These are phyloP conservation scores for Gossypium rotundifolium DNA, from an alignment of 345 rosid genomes.

Conservation along the genomic window DNA sequence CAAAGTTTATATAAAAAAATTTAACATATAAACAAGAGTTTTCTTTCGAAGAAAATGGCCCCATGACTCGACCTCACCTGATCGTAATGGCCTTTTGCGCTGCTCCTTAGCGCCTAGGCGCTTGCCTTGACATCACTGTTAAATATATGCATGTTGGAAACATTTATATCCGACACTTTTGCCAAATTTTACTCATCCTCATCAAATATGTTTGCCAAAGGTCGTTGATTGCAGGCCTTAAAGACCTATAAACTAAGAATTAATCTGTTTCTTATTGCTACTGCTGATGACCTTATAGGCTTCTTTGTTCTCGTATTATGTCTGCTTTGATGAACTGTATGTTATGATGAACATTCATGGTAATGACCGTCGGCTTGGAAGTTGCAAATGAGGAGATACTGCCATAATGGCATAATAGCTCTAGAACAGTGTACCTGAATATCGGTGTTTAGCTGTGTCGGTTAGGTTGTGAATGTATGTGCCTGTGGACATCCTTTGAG, in stretches of 20 bases:
- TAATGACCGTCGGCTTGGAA: background rate
- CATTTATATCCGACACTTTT: background rate
- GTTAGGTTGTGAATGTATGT: background rate
- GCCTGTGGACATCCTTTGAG: background rate
- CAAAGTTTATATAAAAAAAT: background rate
- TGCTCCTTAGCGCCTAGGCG: too few species aligned
- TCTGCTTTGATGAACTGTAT: background rate
- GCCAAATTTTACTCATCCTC: background rate
- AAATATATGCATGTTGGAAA: background rate
- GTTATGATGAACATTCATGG: background rate
- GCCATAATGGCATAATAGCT: background rate
- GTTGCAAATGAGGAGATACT: background rate
- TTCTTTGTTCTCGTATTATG: background rate
- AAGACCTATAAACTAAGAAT: background rate
- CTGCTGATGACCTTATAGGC: background rate
- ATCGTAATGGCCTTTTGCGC: too few species aligned
- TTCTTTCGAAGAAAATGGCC: background rate
- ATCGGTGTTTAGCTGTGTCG: background rate
- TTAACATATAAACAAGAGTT: too few species aligned
- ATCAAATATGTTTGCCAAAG: background rate
- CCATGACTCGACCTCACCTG: background rate
- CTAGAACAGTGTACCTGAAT: background rate
- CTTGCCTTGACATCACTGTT: too few species aligned
- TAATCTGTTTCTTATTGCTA: background rate
- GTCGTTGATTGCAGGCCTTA: background rate